These are phyloP conservation scores for Curvularia eragrostidis DNA, from an alignment of 2,329 filamentous ascomycete species.

Conservation along the genomic window DNA sequence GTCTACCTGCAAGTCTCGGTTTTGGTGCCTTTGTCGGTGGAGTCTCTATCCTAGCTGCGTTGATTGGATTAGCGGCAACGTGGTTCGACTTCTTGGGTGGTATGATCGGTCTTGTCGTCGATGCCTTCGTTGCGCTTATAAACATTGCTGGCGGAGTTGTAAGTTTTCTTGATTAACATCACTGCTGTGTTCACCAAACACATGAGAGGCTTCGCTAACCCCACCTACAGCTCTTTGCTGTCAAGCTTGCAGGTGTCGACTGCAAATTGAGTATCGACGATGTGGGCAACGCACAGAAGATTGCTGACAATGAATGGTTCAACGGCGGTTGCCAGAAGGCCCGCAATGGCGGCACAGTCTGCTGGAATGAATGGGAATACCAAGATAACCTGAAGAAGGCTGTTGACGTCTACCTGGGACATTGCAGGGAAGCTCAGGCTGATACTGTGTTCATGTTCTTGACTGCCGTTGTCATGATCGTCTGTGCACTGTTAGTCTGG, in stretches of 20 bases:
- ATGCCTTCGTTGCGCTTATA: conserved; percentile 2
- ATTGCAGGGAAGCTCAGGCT: conserved; percentile 32
- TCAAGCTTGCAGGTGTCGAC: conserved; percentile 26
- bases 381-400: neutral
- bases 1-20: conserved; percentile 5
- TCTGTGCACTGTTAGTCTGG: conserved; percentile 15
- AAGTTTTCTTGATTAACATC: neutral
- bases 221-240: conserved; percentile 24
- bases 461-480: conserved; percentile 24
- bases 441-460: conserved; percentile 40
- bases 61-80: conserved; percentile 2
- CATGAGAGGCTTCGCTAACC: neutral
- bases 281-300: neutral
- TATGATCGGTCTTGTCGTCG: conserved; percentile 1
- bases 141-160: conserved; percentile 11
- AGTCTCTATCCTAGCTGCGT: conserved; percentile 3
- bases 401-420: conserved; percentile 8
- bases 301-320: conserved; percentile 22
- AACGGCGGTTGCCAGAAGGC: conserved; percentile 24
- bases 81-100: conserved; percentile 5
- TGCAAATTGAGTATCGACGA: conserved; percentile 7
- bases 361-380: conserved; percentile 3
- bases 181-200: neutral
- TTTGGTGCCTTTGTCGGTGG: conserved; percentile 9
- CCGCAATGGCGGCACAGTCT: neutral